phyloP scores from a whole-genome alignment of 2,329 filamentous ascomycete species.

The Botrytis hyacinthi region DNA sequence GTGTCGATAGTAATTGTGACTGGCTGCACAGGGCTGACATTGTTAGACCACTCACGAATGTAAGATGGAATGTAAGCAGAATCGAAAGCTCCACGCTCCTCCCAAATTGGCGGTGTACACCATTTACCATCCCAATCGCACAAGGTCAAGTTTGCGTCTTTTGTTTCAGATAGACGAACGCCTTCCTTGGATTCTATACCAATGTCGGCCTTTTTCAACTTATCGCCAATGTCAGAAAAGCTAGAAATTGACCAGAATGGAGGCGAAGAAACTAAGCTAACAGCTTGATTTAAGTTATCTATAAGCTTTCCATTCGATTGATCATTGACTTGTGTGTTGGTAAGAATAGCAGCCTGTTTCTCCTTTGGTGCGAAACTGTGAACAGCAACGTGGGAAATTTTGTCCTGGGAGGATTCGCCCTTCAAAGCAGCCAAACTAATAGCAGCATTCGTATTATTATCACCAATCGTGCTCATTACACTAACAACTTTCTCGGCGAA shows the following conservation, averaged over 20 bases:
- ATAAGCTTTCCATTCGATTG: not conserved
- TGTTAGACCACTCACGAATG: constrained; percentile 34
- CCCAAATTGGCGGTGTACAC: constrained; percentile 33
- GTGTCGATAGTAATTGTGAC: not conserved
- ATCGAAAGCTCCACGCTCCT: constrained; percentile 30
- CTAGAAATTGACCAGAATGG: constrained; percentile 17
- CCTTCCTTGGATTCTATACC: constrained; percentile 16
- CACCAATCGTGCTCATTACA: not conserved
- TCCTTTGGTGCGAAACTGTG: not conserved
- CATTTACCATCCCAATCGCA: constrained; percentile 32
- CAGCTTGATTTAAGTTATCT: not conserved
- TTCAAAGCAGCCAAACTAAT: not conserved
- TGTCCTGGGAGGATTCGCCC: not conserved
- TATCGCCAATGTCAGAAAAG: constrained; percentile 23
- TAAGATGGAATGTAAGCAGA: constrained; percentile 31
- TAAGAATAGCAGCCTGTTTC: not conserved
- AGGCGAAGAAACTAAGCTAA: constrained; percentile 7
- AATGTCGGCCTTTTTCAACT: constrained; percentile 16
- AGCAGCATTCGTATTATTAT: not conserved
- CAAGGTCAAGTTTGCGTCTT: constrained; percentile 24
- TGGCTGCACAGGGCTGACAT: constrained; percentile 18
- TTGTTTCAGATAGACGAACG: constrained; percentile 30
- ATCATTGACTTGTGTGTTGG: not conserved
- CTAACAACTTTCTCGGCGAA: not conserved
- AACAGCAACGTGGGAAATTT: constrained; percentile 8